These are phyloP conservation scores for Candida vartiovaarae DNA, from an alignment of 805 yeast species.

Conservation along the genomic window DNA sequence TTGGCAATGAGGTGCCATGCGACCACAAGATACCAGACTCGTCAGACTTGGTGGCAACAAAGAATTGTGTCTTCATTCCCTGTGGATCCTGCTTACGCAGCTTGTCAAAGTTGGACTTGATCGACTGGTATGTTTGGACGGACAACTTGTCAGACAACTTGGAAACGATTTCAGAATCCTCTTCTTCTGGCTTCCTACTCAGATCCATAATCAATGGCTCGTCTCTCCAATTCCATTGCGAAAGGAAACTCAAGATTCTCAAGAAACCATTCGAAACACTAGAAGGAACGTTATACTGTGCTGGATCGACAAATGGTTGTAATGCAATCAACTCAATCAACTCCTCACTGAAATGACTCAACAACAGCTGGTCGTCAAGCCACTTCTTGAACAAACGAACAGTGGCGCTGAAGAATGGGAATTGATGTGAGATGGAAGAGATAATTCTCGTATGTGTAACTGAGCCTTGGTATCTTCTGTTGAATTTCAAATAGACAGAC, in stretches of 20 bases:
- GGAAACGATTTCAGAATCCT: slow-evolving; percentile 30
- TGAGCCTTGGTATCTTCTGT: slow-evolving; percentile 54
- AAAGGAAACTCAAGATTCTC: slow-evolving; percentile 60
- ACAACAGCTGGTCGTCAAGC: slow-evolving; percentile 76
- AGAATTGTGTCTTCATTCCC: slow-evolving; percentile 70
- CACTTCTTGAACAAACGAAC: slow-evolving; percentile 84
- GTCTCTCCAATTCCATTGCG: slow-evolving; percentile 93
- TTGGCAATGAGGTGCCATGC: slow-evolving; percentile 55
- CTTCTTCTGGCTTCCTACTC: slow-evolving; percentile 41
- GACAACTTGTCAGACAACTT: slow-evolving; percentile 56
- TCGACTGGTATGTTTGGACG: slow-evolving; percentile 51
- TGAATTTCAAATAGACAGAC: slow-evolving; percentile 55
- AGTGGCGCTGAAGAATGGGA: slow-evolving; percentile 67
- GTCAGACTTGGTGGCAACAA: slow-evolving; percentile 78
- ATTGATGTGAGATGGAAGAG: slow-evolving; percentile 61
- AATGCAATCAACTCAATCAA: slow-evolving; percentile 75
- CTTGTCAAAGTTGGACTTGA: slow-evolving; percentile 57
- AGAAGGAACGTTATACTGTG: slow-evolving; percentile 78
- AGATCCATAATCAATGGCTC: slow-evolving; percentile 77
- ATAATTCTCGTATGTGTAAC: slow-evolving; percentile 80
- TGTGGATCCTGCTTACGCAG: slow-evolving; percentile 76
- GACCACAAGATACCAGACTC: slow-evolving; percentile 86
- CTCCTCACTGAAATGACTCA: slow-evolving; percentile 69
- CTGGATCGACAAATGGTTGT: slow-evolving; percentile 79
- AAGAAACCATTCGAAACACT: slow-evolving; percentile 77